A percentile compares a stretch with the other conserved stretches of the same genome.
These are phyloP conservation scores for Aspergillus japonicus DNA, from an alignment of 2,329 filamentous ascomycete genomes.

Conservation along the genomic window DNA sequence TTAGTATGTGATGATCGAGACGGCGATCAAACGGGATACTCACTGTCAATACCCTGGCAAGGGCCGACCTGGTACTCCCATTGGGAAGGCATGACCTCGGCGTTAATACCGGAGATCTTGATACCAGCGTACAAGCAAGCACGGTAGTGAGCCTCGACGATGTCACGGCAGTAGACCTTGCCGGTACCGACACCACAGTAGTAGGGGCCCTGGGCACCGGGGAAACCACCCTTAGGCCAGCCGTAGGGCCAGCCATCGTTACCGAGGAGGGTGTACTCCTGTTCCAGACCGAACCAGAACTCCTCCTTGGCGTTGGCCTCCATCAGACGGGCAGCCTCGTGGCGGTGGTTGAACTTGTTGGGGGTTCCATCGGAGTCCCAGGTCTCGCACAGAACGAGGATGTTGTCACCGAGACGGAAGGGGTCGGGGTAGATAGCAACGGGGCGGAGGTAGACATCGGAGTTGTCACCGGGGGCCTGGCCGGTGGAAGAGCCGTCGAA, in stretches of 20 bases:
- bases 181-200: constrained; percentile 97
- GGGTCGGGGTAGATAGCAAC: constrained; percentile 87
- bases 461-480: constrained; percentile 93
- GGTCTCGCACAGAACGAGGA: constrained; percentile 91
- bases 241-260: constrained; percentile 84
- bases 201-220: constrained; percentile 89
- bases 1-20: constrained; percentile 24
- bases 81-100: constrained; percentile 96
- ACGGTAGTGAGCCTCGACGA: constrained; percentile 93
- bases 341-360: constrained; percentile 98
- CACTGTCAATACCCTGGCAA: constrained; percentile 78
- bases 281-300: constrained; percentile 97
- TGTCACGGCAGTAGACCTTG: constrained; percentile 97
- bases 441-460: constrained; percentile 93
- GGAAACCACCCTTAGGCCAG: constrained; percentile 85
- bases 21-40: constrained; percentile 37
- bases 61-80: constrained; percentile 98
- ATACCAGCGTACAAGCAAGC: constrained; percentile 84
- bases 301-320: constrained; percentile 75
- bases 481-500: constrained; percentile 87
- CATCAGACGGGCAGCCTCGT: constrained; percentile 89
- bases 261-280: constrained; percentile 95
- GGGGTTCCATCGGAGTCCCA: constrained; percentile 92
- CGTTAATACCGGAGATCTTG: constrained; percentile 97
- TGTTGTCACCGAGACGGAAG: constrained; percentile 85